Evolutionary conservation across 129 eudicot species (phyloP).

Genomic region (Chrysanthemum seticuspe): DNA sequence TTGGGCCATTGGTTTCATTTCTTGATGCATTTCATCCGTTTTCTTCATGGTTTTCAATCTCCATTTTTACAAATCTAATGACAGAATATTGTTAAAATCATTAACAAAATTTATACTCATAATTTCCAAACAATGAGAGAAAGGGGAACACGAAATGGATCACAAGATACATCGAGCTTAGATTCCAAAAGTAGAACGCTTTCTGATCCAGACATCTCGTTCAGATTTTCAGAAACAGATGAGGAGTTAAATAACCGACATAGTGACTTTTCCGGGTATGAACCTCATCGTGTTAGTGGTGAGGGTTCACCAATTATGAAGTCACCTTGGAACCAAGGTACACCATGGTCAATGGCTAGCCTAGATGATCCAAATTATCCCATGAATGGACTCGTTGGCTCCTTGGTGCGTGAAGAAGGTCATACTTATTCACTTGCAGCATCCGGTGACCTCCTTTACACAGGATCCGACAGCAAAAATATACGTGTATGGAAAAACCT

Average conservation of each 20-base stretch:
- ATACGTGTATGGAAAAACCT: conserved; percentile 83
- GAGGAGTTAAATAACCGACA: conserved; percentile 39
- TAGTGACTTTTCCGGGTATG: conserved; percentile 70
- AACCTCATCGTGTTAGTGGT: conserved; percentile 43
- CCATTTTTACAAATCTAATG: conserved; percentile 13
- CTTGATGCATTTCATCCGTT: background rate
- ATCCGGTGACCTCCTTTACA: conserved; percentile 62
- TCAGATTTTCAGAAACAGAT: conserved; percentile 21
- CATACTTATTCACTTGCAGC: conserved; percentile 89
- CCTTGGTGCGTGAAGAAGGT: conserved; percentile 83
- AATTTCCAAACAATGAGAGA: conserved; percentile 25
- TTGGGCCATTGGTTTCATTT: conserved; percentile 13
- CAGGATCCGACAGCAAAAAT: conserved; percentile 90
- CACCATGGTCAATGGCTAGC: conserved; percentile 45
- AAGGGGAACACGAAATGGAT: conserved; percentile 14
- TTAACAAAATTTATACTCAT: background rate
- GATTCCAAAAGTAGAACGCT: conserved; percentile 23
- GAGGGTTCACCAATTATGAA: conserved; percentile 79
- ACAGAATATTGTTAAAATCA: background rate
- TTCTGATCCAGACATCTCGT: conserved; percentile 57
- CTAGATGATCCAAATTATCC: conserved; percentile 27
- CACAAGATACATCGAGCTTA: background rate
- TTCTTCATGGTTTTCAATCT: conserved; percentile 2
- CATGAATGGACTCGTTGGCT: conserved; percentile 60
- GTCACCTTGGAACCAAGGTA: conserved; percentile 74